Evolutionary conservation across 352 stramenopile species (phyloP), one percentile per base, ranked within the genome.

Genomic region (Pythium brachiatum): DNA sequence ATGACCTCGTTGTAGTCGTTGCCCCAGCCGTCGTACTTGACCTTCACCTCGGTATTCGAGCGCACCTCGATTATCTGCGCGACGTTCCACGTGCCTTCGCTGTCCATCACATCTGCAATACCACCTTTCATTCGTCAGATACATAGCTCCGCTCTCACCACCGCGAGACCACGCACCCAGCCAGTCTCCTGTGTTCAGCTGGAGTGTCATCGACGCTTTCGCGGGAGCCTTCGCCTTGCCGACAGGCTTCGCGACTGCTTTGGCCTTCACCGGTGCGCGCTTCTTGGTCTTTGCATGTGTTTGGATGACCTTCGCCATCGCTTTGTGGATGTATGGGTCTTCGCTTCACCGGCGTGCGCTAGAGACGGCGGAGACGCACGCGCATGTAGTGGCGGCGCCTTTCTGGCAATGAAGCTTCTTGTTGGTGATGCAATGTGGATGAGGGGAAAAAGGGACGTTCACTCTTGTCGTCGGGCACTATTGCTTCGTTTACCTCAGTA

Each of bases 31-130:
- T 93, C 83, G 58, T 91, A 93, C 11, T 68, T 74, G 31, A 92
- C 71, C 43, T 88, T 56, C 15, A 39, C 44, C 20, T 69, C 41
- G 26, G 51, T 60, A 27, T n/a, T n/a, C n/a, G n/a, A n/a, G n/a
- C n/a, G n/a, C n/a, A n/a, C n/a, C n/a, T n/a, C n/a, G n/a, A 86
- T 55, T 27, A 88, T 76, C 48, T 75, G 74, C 38, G 77, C 81
- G n/a, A 90, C 79, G 46, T 90, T 90, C 81, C 81, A 90, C 41
- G 86, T 74, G 27, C 78, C 81, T 57, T 85, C 79, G 44, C 52
- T 43, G 50, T 90, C 79, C 69, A 90, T 57, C 3, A 88, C 79
- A 48, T 90, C 81, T 90, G n/a, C n/a, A n/a, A n/a, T n/a, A n/a
- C n/a, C n/a, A n/a, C n/a, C n/a, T n/a, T n/a, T n/a, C n/a, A n/a